Evolutionary conservation across 768 basidiomycete species (phyloP).

Genomic region (Suillus plorans): DNA sequence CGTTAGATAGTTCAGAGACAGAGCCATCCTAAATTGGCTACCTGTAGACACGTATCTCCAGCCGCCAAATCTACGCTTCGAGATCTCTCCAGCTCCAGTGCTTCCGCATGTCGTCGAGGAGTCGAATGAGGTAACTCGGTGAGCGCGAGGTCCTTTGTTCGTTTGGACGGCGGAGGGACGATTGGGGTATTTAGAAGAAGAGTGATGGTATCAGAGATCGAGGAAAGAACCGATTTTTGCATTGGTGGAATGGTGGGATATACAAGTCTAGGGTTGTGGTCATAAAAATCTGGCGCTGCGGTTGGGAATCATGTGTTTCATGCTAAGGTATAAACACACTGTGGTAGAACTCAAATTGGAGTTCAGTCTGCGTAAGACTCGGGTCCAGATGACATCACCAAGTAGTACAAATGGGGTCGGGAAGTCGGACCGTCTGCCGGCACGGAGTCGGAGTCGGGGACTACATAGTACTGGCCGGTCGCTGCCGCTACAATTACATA

Average conservation of each 20-base stretch:
- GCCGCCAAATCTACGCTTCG: constrained; percentile 4
- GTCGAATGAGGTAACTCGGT: constrained; percentile 15
- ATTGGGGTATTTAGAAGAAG: constrained; percentile 27
- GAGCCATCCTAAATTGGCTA: constrained; percentile 11
- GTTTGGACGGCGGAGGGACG: constrained; percentile 6
- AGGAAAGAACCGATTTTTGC: constrained; percentile 13
- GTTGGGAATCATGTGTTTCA: neutral
- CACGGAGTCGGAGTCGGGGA: too few species aligned
- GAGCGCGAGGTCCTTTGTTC: constrained; percentile 16
- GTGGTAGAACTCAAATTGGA: neutral
- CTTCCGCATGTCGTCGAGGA: neutral
- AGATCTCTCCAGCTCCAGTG: constrained; percentile 1
- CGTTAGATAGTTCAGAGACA: constrained; percentile 7
- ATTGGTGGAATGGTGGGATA: neutral
- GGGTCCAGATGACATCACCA: neutral
- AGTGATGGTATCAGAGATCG: constrained; percentile 14
- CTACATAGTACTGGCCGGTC: too few species aligned
- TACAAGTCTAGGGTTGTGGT: neutral
- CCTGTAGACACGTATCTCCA: constrained; percentile 10
- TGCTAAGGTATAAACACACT: neutral
- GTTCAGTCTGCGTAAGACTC: neutral
- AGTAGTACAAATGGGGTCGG: neutral
- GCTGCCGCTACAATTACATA: too few species aligned
- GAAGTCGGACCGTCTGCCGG: too few species aligned
- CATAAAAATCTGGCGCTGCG: neutral